Conservation (phyloP, 371 early-diverging fungal species). For the Mucor sp. region DNA sequence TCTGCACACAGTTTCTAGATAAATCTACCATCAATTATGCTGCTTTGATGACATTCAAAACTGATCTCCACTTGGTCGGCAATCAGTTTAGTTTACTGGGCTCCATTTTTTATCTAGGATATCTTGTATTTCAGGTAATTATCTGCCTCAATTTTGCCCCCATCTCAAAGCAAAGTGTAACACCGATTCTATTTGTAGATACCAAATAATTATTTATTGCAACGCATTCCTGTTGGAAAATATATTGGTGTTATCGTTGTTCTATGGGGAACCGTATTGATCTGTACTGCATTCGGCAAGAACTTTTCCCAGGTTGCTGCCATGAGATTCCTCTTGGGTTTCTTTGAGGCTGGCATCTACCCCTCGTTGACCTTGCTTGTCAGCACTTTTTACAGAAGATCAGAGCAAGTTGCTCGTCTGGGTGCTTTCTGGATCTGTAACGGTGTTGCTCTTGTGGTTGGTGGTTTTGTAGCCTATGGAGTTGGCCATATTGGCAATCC, state of each 20-base stretch:
- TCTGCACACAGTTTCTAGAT: constrained; percentile 36
- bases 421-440: constrained; percentile 47
- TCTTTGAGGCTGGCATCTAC: constrained; percentile 32
- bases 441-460: constrained; percentile 57
- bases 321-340: constrained; percentile 39
- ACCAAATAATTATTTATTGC: constrained; percentile 46
- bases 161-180: background rate
- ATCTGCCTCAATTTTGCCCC: background rate
- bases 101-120: constrained; percentile 46
- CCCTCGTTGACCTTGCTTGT: constrained; percentile 34
- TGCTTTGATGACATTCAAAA: constrained; percentile 28
- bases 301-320: constrained; percentile 41
- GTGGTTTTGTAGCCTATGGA: constrained; percentile 65
- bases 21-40: constrained; percentile 48
- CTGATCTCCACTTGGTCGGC: constrained; percentile 29
- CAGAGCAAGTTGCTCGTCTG: constrained; percentile 40
- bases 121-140: constrained; percentile 39
- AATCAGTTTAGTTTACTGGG: constrained; percentile 35
- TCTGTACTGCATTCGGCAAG: constrained; percentile 28
- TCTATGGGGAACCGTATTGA: constrained; percentile 39
- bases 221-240: constrained; percentile 32
- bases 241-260: constrained; percentile 39
- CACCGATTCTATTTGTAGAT: constrained; percentile 15
- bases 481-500: constrained; percentile 49
- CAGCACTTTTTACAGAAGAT: constrained; percentile 40